These are phyloP conservation scores for Cucurbita moschata DNA, from an alignment of 306 rosid species.

Conservation along the genomic window DNA sequence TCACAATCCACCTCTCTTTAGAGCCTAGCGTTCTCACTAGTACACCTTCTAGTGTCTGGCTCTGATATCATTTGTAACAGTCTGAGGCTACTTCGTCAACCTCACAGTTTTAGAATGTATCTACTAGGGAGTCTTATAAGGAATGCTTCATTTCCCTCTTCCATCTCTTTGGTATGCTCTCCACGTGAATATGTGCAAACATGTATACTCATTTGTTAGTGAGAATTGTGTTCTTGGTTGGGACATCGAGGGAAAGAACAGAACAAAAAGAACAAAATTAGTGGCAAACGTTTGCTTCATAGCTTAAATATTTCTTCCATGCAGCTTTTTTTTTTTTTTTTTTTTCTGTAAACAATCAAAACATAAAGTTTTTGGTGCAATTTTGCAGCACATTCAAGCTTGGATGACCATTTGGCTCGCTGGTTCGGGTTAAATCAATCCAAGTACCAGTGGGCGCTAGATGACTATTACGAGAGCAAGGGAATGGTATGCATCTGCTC, in stretches of 20 bases:
- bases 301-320: neutral
- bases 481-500: constrained; percentile 56
- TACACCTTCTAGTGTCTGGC: too few species aligned
- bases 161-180: neutral
- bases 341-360: neutral
- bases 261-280: neutral
- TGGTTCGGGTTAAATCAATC: constrained; percentile 99
- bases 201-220: neutral
- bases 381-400: constrained; percentile 75
- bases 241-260: neutral
- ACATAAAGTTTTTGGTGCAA: neutral
- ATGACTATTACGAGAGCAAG: constrained; percentile 86
- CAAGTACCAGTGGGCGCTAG: constrained; percentile 96
- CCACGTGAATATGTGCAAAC: neutral
- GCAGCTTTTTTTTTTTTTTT: neutral
- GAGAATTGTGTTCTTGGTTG: neutral
- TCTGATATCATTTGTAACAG: too few species aligned
- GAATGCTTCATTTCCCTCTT: too few species aligned
- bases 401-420: constrained; percentile 94
- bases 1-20: too few species aligned
- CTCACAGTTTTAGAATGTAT: too few species aligned
- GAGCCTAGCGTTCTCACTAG: too few species aligned
- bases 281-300: neutral
- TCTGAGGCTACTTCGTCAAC: too few species aligned
- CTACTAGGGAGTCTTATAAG: too few species aligned